These are phyloP conservation scores for Trichoderma guizhouense DNA, from an alignment of 2,329 filamentous ascomycete species.

Conservation along the genomic window DNA sequence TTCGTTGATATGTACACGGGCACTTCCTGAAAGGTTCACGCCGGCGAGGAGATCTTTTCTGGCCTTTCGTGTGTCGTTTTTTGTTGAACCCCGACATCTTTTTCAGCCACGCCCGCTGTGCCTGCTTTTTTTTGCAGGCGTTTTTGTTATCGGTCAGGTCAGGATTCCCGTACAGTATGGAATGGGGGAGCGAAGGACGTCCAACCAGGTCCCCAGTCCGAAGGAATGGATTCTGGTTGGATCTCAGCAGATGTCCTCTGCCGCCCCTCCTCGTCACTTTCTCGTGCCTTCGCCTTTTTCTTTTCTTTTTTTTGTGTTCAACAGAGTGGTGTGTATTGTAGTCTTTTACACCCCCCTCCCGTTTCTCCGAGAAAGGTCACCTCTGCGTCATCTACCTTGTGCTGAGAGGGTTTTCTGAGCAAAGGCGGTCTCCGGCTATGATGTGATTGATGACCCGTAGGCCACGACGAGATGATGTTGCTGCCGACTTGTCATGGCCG, in stretches of 20 bases:
- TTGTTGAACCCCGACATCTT: not conserved
- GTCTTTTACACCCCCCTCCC: not conserved
- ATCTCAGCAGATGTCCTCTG: not conserved
- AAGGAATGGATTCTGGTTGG: not conserved
- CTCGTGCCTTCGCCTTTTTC: not conserved
- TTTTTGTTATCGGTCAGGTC: not conserved
- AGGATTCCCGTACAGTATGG: not conserved
- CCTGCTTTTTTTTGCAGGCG: not conserved
- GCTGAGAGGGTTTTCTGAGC: not conserved
- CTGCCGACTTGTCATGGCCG: not conserved
- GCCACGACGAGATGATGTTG: not conserved
- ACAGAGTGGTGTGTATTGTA: not conserved
- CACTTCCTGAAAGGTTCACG: not conserved
- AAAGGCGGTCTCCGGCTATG: slow-evolving; percentile 1
- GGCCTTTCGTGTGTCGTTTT: not conserved
- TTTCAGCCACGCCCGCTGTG: not conserved
- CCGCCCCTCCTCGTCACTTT: not conserved
- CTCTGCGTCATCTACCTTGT: not conserved
- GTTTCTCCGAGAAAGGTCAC: not conserved
- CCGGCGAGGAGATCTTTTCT: not conserved
- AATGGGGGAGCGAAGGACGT: not conserved
- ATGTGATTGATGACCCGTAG: not conserved
- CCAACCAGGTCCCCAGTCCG: not conserved
- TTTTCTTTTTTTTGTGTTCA: not conserved
- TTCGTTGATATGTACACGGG: not conserved